A percentile compares a stretch with the other conserved stretches of the same genome.
These are phyloP conservation scores for Euphorbia pulcherrima DNA, from an alignment of 345 rosid genomes.

Conservation along the genomic window DNA sequence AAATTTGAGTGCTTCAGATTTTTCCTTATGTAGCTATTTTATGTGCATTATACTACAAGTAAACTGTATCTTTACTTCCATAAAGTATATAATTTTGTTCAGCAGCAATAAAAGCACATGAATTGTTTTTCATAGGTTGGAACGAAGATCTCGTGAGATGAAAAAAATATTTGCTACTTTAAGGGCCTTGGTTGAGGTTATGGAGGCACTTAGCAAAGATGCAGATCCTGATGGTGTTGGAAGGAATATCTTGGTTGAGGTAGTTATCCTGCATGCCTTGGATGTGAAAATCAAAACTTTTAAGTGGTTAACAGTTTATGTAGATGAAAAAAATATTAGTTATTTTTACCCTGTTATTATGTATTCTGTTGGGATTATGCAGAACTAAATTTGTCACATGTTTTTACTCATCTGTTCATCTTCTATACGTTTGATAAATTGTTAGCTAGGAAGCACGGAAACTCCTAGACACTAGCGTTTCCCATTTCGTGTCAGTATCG, in stretches of 20 bases:
- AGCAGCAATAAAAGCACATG: neutral
- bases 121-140: constrained; percentile 29
- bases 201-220: constrained; percentile 82
- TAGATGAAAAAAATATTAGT: neutral
- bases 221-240: constrained; percentile 92
- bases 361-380: neutral
- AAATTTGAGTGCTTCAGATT: neutral
- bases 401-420: neutral
- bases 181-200: constrained; percentile 82
- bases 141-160: constrained; percentile 47
- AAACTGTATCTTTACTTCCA: neutral
- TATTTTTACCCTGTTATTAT: neutral
- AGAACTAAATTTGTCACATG: neutral
- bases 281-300: constrained; percentile 2
- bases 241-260: constrained; percentile 81
- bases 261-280: constrained; percentile 22
- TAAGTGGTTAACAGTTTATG: neutral
- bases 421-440: neutral
- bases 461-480: no score
- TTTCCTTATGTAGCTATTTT: neutral
- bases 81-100: neutral
- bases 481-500: no score
- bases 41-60: neutral
- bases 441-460: no score
- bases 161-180: constrained; percentile 77